Evolutionary conservation across 805 yeast species (phyloP).

Genomic region (Candida nitratophila): DNA sequence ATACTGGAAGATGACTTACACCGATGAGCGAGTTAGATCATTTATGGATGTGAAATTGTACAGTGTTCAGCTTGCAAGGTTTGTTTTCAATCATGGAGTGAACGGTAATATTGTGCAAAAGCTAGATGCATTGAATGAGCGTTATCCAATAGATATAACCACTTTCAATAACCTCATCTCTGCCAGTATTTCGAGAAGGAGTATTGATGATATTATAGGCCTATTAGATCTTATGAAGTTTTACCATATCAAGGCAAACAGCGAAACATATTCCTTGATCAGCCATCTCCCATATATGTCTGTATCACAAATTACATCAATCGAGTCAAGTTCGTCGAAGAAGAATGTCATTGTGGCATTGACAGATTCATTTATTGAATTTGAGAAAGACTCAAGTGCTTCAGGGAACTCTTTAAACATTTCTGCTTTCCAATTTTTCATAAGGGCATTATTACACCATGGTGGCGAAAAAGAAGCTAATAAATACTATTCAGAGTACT

Average conservation of each 20-base stretch:
- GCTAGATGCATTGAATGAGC: background rate
- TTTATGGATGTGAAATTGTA: constrained; percentile 10
- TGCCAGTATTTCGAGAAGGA: background rate
- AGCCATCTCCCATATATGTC: constrained; percentile 6
- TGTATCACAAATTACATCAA: too few relatives aligned
- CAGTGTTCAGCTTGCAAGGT: background rate
- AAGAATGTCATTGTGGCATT: too few relatives aligned
- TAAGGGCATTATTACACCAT: background rate
- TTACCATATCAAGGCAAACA: constrained; percentile 5
- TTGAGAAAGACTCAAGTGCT: too few relatives aligned
- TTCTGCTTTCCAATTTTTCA: background rate
- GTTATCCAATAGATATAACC: background rate
- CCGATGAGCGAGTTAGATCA: constrained; percentile 1
- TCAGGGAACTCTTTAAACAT: background rate
- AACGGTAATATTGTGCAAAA: background rate
- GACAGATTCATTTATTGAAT: too few relatives aligned
- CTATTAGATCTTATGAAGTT: background rate
- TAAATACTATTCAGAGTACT: background rate
- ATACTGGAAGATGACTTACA: background rate
- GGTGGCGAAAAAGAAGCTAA: background rate
- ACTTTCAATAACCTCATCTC: background rate
- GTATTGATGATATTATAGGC: background rate
- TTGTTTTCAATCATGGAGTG: background rate
- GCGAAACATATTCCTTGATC: constrained; percentile 22
- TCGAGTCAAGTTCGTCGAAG: too few relatives aligned